A percentile compares a stretch with the other conserved stretches of the same genome.
Conservation (phyloP, 805 yeast species). For the Zygosaccharomyces gambellarensis region DNA sequence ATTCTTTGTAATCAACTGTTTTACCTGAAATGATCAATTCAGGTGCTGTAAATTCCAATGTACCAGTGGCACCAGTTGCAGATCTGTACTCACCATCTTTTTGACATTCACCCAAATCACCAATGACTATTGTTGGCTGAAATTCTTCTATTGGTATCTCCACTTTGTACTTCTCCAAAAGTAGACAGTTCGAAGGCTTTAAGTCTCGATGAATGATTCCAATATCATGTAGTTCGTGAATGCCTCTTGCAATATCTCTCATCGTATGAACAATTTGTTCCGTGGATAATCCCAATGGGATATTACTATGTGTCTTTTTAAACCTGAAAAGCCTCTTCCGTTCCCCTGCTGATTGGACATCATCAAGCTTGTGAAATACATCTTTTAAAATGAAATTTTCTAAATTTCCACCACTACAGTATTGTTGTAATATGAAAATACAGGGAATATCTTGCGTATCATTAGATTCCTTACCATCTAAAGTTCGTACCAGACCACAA, state of each 20-base stretch:
- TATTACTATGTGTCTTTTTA: slow-evolving; percentile 18
- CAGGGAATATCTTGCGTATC: slow-evolving; percentile 46
- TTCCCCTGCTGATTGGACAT: slow-evolving; percentile 35
- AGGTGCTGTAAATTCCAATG: slow-evolving; percentile 84
- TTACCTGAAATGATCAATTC: slow-evolving; percentile 51
- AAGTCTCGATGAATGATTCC: slow-evolving; percentile 85
- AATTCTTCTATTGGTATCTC: slow-evolving; percentile 10
- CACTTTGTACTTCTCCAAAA: slow-evolving; percentile 31
- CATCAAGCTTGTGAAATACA: slow-evolving; percentile 35
- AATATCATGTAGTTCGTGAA: slow-evolving; percentile 62
- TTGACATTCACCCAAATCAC: slow-evolving; percentile 89
- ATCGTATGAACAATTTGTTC: slow-evolving; percentile 66
- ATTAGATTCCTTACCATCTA: slow-evolving; percentile 16
- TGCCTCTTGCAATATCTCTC: slow-evolving; percentile 63
- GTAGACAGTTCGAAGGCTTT: slow-evolving; percentile 82
- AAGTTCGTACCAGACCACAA: slow-evolving; percentile 29
- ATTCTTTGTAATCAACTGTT: slow-evolving; percentile 42
- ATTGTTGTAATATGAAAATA: slow-evolving; percentile 79
- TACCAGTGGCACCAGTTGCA: slow-evolving; percentile 83
- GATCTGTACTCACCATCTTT: slow-evolving; percentile 58
- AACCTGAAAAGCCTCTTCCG: slow-evolving; percentile 36
- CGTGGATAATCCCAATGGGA: slow-evolving; percentile 40
- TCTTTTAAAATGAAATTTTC: slow-evolving; percentile 54
- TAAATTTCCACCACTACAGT: slow-evolving; percentile 82
- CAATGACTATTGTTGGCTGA: slow-evolving; percentile 69